Evolutionary conservation across 2,329 filamentous ascomycete species (phyloP), one percentile per base, ranked within the genome.

Genomic region (Pseudogymnoascus sp.): DNA sequence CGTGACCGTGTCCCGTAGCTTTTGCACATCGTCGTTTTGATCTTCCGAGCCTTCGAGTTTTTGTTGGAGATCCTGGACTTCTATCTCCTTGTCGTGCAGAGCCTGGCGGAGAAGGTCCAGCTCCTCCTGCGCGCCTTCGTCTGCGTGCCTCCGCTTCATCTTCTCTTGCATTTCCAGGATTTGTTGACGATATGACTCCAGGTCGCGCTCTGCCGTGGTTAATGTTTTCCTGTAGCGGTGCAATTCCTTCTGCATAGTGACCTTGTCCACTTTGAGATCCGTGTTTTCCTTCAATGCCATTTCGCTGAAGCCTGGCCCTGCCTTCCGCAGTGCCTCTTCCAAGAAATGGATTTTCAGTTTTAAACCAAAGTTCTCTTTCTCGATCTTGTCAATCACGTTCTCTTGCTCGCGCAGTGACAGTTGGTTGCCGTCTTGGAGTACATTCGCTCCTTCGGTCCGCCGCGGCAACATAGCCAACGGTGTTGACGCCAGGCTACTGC

Each of bases 331-430:
- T 12, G 91, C 90, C 68, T 97, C 91, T 74, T 99, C 92, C 62
- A 99, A 82, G 73, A 96, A 99, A 74, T 97, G 92, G 61, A 97
- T 96, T 75, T 96, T 97, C 68, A 97, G 83, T 75, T 97, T 97
- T 61, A 99, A 81, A 25, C 91, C 91, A 72, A 97, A 99, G 72
- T 99, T 99, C 72, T 97, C 94, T 78, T 99, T 99, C 72, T 97
- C 92, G 69, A 99, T 93, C 71, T 90, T 90, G 77, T 97, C 91
- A 68, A 99, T 93, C 67, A 94, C 89, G 68, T 91, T 92, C 75
- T 97, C 94, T 74, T 99, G 94, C 72, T 99, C 94, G 65, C 92
- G 87, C 63, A 99, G 76, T 1, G 94, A 96, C 68, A 97, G 82
- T 71, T 95, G 88, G 69, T 97, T 96, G 17, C 92, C 92, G 68